Conservation (phyloP, 2,329 filamentous ascomycete genomes). For the Alternaria sp. region DNA sequence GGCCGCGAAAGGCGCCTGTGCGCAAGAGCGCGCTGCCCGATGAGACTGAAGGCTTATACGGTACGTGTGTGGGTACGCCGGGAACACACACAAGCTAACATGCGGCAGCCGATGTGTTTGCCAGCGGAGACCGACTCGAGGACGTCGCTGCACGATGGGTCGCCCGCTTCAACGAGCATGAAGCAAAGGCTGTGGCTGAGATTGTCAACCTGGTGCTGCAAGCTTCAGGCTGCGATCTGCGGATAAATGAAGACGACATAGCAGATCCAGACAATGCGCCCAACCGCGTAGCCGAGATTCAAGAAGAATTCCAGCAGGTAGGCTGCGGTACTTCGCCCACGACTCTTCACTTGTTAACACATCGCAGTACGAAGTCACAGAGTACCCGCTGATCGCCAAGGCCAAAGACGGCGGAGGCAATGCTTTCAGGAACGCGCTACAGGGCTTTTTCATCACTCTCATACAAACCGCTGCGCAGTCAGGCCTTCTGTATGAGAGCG, state of each 20-base stretch:
- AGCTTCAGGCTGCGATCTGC: conserved; percentile 79
- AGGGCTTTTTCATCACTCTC: conserved; percentile 79
- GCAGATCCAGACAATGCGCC: conserved; percentile 87
- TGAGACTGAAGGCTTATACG: conserved; percentile 63
- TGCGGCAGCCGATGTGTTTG: conserved; percentile 64
- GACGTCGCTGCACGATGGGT: conserved; percentile 66
- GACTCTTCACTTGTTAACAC: conserved; percentile 15
- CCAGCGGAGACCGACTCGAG: conserved; percentile 60
- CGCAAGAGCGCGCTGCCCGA: conserved; percentile 58
- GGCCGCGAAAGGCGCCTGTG: conserved; percentile 56
- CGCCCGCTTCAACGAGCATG: conserved; percentile 61
- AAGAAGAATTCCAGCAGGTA: conserved; percentile 84
- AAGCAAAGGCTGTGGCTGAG: conserved; percentile 61
- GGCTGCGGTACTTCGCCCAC: conserved; percentile 31
- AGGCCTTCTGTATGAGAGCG: conserved; percentile 79
- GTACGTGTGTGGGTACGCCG: conserved; percentile 40
- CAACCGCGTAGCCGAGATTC: conserved; percentile 79
- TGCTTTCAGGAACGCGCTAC: conserved; percentile 78
- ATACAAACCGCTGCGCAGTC: conserved; percentile 80
- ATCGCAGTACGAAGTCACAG: conserved; percentile 73
- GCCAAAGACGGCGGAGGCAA: conserved; percentile 76
- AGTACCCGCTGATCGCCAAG: conserved; percentile 90
- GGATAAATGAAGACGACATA: conserved; percentile 82
- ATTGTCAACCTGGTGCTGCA: conserved; percentile 67
- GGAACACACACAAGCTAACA: conserved; percentile 27